Conservation (phyloP, 495 filamentous ascomycete species). For the Thermothielavioides terrestris region DNA sequence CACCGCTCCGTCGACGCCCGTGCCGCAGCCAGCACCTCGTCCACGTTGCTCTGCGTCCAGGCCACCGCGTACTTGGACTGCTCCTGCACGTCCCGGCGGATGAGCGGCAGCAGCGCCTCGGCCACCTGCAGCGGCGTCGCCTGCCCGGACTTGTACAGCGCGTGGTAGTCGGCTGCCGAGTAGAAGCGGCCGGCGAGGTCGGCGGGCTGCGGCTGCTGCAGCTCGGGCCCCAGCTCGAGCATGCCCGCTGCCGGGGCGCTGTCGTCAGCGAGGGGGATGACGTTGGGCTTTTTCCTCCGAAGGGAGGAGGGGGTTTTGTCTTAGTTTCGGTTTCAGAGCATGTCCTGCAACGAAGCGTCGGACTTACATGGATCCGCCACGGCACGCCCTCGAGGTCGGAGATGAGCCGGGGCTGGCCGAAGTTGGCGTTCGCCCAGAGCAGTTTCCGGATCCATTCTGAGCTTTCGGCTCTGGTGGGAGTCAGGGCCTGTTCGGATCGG, state of each 20-base stretch:
- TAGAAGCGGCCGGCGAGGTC: constrained; percentile 46
- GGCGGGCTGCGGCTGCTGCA: constrained; percentile 23
- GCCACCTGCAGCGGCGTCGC: constrained; percentile 64
- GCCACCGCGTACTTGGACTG: constrained; percentile 56
- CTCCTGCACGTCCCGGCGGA: constrained; percentile 48
- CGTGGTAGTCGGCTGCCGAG: constrained; percentile 69
- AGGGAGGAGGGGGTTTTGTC: no score
- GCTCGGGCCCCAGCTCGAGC: constrained; percentile 29
- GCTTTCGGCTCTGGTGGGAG: constrained; percentile 19
- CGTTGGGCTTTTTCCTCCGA: constrained; percentile 66
- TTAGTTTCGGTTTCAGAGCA: neutral
- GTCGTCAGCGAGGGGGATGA: constrained; percentile 51
- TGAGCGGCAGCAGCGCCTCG: constrained; percentile 59
- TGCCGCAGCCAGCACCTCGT: constrained; percentile 57
- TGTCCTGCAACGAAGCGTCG: no score
- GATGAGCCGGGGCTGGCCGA: constrained; percentile 51
- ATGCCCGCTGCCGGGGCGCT: constrained; percentile 13
- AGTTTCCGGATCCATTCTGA: constrained; percentile 21
- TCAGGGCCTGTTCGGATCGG: neutral
- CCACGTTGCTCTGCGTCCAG: constrained; percentile 51
- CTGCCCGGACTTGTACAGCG: constrained; percentile 56
- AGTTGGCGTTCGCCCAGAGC: constrained; percentile 66
- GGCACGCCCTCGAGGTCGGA: constrained; percentile 49
- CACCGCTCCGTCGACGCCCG: constrained; percentile 63
- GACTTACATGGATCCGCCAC: constrained; percentile 48